Evolutionary conservation across 495 filamentous ascomycete species (phyloP).

Genomic region (Aspergillus cavernicola): DNA sequence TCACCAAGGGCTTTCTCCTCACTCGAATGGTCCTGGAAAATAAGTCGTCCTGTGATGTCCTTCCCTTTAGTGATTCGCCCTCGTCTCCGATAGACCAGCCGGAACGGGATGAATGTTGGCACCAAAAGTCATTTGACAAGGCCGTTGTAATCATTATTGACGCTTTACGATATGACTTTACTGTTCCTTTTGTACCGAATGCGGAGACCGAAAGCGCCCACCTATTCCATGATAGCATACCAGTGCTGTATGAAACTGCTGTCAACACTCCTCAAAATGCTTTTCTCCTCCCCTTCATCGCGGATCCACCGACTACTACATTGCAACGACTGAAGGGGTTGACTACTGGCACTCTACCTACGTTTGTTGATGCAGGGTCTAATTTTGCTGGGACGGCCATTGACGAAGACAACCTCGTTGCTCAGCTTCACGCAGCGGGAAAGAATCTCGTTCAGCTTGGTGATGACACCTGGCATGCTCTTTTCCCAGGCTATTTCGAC

Average conservation of each 20-base stretch:
- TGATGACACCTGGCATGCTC: slow-evolving; percentile 90
- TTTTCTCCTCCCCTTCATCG: slow-evolving; percentile 91
- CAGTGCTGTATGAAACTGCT: slow-evolving; percentile 79
- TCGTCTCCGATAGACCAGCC: slow-evolving; percentile 35
- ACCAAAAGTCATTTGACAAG: slow-evolving; percentile 86
- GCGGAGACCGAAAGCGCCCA: slow-evolving; percentile 49
- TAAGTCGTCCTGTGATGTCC: slow-evolving; percentile 73
- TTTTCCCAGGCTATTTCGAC: slow-evolving; percentile 92
- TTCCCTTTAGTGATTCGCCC: slow-evolving; percentile 55
- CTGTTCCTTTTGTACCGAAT: slow-evolving; percentile 67
- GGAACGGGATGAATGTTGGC: slow-evolving; percentile 79
- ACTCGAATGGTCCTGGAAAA: slow-evolving; percentile 86
- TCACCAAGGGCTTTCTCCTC: slow-evolving; percentile 94
- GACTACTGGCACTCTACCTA: slow-evolving; percentile 92
- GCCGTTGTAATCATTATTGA: slow-evolving; percentile 91
- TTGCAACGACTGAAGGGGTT: slow-evolving; percentile 89
- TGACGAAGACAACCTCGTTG: slow-evolving; percentile 91
- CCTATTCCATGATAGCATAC: slow-evolving; percentile 83
- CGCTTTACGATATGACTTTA: slow-evolving; percentile 95
- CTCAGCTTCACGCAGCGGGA: slow-evolving; percentile 73
- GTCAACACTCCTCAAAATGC: slow-evolving; percentile 70
- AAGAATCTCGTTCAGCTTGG: slow-evolving; percentile 89
- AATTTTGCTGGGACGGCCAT: slow-evolving; percentile 97
- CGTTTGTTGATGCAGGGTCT: slow-evolving; percentile 88
- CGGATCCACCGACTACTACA: slow-evolving; percentile 91